phyloP scores from a whole-genome alignment of 306 rosid genomes.

The Pterocarpus macrocarpus region DNA sequence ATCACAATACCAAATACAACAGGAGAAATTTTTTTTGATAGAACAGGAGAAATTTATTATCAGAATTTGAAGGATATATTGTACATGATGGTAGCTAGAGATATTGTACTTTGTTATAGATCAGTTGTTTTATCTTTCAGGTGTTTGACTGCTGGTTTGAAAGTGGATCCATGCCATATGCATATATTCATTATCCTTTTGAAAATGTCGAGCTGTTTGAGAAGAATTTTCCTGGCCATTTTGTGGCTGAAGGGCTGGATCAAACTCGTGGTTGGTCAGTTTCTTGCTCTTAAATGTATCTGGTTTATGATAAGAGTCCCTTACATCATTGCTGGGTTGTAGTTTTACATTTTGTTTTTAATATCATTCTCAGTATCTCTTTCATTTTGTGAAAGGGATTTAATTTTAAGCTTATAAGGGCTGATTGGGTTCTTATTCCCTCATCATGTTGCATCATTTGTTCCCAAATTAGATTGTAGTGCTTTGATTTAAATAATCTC shows the following conservation, averaged over 20 bases:
- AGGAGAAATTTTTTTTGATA: too few species aligned
- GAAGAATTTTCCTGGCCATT: constrained; percentile 93
- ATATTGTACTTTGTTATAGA: constrained; percentile 31
- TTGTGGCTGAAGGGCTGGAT: constrained; percentile 97
- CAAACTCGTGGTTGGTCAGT: constrained; percentile 98
- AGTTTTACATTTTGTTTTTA: constrained; percentile 23
- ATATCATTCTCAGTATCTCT: constrained; percentile 9
- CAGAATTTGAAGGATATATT: neutral
- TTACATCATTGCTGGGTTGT: constrained; percentile 26
- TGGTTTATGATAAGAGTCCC: constrained; percentile 26
- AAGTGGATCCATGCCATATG: constrained; percentile 99
- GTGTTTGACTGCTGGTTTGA: constrained; percentile 99
- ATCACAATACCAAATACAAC: neutral
- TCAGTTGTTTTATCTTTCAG: constrained; percentile 57
- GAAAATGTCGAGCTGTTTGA: constrained; percentile 89
- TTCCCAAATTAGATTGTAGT: constrained; percentile 23
- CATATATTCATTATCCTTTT: constrained; percentile 95
- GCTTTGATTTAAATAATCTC: neutral
- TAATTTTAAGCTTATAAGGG: neutral
- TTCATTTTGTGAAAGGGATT: neutral
- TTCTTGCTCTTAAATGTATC: constrained; percentile 37
- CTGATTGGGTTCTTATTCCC: constrained; percentile 2
- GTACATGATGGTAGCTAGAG: constrained; percentile 11
- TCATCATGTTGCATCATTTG: neutral
- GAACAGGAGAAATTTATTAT: neutral